Evolutionary conservation across 2,329 filamentous ascomycete genomes (phyloP), one percentile per base, ranked within the genome.

Genomic region (Exutisphaerella laricina): DNA sequence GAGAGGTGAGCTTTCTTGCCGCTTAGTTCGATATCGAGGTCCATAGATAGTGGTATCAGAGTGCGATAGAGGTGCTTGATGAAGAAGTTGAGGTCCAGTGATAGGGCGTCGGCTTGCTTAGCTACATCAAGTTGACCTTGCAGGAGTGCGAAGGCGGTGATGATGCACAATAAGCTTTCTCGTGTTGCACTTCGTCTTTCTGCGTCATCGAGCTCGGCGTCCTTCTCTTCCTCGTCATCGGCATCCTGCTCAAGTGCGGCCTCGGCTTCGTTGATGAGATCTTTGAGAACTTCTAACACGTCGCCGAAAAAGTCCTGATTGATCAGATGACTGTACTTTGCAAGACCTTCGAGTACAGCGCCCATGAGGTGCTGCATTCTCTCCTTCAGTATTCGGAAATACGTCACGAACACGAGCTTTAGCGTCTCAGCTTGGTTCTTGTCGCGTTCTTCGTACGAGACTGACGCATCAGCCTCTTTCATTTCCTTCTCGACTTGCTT

Each of bases 271-370:
- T 80, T 78, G 57, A 97, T 90, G 32, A 98, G 77, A 51, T 98
- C 92, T 65, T 94, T 94, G 28, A 98, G 73, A 0, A 88, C 90
- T 67, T 97, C 92, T 8, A 98, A 78, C 21, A 98, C 75, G 61
- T 98, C 92, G 20, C 90, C 92, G 58, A 98, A 98, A 72, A 98
- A 97, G 62, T 98, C 88, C 61, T 98, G 88, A 69, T 98, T 98
- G 74, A 98, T 98, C 46, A 98, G 76, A 63, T 96, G 92, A 3
- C 89, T 83, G 62, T 94, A 98, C 61, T 88, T 88, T 38, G 90
- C 89, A 16, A 98, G 71, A 20, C 92, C 92, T 70, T 97, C 92
- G 4, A 98, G 77, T 0, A 96, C 89, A 10, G 90, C 89, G n/a
- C 92, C 92, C 87, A 96, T 97, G 13, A 98, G 78, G 53, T 84